Base-by-base conservation (phyloP, 371 early-diverging fungal genomes). In the Coemansia sp. region DNA sequence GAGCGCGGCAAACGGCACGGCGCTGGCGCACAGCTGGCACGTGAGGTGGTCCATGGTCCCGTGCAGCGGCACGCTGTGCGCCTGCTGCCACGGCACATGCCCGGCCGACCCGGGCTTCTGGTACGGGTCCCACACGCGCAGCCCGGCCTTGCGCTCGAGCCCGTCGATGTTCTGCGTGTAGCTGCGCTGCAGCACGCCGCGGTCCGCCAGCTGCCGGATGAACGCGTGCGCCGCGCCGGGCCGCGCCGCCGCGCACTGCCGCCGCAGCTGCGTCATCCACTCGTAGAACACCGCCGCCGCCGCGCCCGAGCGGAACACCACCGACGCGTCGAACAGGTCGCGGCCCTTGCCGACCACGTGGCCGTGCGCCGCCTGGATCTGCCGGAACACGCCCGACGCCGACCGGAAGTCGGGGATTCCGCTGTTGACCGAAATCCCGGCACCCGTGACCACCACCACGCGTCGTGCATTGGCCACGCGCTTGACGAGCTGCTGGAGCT, bases 161-260 rank as follows among this genome's bases (percentile, higher is more conserved):
- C 93, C 89, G 69, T 98, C 99, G 66, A 98, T 97, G 79, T 98
- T 98, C 80, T 98, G 99, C 51, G 98, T 96, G 69, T 98, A 98
- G 78, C 93, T 94, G 16, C 99, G 83, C 16, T 90, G 69, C 39
- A 95, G 77, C 62, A 87, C 85, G 40, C 90, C 90, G 20, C 82
- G 80, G 26, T 87, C 85, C 35, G 88, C 83, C 16, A 98, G 74
- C 48, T 81, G 65, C 38, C 85, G 85, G 56, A 99, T 83, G 71
- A 99, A 96, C 26, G 77, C 69, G 80, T 99, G 99, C 4, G 95
- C 92, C 3, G 83, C 80, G 1, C 99, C 94, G 2, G 93, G 91
- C 59, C 81, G 72, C 4, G 96, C 92, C 10, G 80, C 77, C 47
- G 83, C 76, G 32, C 90, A 85, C 38, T 89, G 78, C 5, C 83